A percentile compares a stretch with the other conserved stretches of the same genome.
phyloP scores from a whole-genome alignment of 139 green algal genomes.

The Chlamydomonas asymmetrica region DNA sequence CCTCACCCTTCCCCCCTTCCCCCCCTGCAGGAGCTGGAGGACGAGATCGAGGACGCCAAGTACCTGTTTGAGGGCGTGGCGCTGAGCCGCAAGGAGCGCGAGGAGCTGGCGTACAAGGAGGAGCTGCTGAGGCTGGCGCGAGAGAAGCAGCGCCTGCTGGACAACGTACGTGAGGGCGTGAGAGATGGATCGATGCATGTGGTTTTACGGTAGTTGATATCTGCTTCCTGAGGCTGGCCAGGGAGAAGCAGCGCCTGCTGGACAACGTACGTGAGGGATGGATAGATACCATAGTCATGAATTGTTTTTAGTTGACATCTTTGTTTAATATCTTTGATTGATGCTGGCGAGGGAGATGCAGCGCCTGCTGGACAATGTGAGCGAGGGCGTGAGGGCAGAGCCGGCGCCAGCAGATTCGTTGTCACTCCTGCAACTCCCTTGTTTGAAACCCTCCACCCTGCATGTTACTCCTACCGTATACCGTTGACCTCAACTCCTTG shows the following conservation, averaged over 20 bases:
- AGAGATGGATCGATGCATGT: too few relatives aligned
- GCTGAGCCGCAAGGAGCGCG: constrained; percentile 83
- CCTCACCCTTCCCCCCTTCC: neutral
- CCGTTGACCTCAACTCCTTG: too few relatives aligned
- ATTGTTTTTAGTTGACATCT: too few relatives aligned
- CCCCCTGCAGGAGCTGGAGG: constrained; percentile 50
- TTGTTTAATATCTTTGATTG: too few relatives aligned
- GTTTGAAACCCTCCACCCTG: too few relatives aligned
- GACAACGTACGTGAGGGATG: neutral
- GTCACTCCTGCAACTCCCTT: too few relatives aligned
- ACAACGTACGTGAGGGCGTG: constrained; percentile 1
- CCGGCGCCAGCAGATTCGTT: too few relatives aligned
- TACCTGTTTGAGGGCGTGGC: constrained; percentile 58
- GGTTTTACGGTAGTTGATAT: too few relatives aligned
- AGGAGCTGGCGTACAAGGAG: constrained; percentile 86
- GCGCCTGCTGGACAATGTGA: constrained; percentile 23
- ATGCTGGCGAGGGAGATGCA: constrained; percentile 67
- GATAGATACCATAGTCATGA: too few relatives aligned
- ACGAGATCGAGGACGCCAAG: constrained; percentile 87
- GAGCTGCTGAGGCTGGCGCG: constrained; percentile 73
- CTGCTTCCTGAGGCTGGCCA: constrained; percentile 77
- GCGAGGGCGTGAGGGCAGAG: too few relatives aligned
- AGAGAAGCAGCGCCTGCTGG: constrained; percentile 40
- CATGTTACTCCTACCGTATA: too few relatives aligned
- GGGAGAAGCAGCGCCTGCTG: constrained; percentile 42